Base-by-base conservation (phyloP, 805 yeast genomes). In the Tetrapisispora taiwanensis region DNA sequence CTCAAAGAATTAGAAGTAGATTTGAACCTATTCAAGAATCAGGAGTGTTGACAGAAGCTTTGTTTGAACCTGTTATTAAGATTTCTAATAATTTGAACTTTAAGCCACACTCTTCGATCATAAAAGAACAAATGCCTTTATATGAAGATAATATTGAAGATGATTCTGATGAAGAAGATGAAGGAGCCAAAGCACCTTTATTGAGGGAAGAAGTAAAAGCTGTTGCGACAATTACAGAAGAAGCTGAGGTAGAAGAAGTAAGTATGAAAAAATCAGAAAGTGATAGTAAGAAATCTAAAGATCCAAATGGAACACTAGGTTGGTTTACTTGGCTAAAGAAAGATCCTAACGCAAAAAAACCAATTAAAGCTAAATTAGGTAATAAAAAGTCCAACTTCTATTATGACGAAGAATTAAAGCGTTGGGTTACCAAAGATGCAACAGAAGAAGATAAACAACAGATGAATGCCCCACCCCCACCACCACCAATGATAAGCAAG, bases 341-440 rank as follows among this genome's bases (percentile, higher is more conserved):
- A 70, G 72, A 72, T 36, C 74, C 76, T 22, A 80, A 76, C 39
- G 84, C 76, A 41, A 86, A 86, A 31, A 85, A 84, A 56, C 83
- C 88, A 0, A 73, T 80, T 48, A 76, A 78, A 50, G 97, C 96
- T 33, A 87, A 92, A 52, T 66, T 92, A 44, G 98, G 97, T 7
- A 32, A 42, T 36, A 85, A 83, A 45, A 74, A 78, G 46, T 54
- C 56, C 28, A 69, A 75, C 17, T 82, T 92, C 57, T 74, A 76
- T 55, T 92, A 78, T 60, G 95, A 89, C 65, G 90, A 85, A 53
- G 77, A 82, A 46, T 73, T 84, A 56, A 80, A 82, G 59, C 75
- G 95, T 56, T 92, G 97, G 96, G 78, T 92, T 42, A 81, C 86
- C 56, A 76, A 75, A 45, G 75, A 78, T 49, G 78, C 76, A 3